Percentiles rank a stretch among this genome's conserved stretches.
These are phyloP conservation scores for Colletotrichum chrysophilum DNA, from an alignment of 2,329 filamentous ascomycete species.

Conservation along the genomic window DNA sequence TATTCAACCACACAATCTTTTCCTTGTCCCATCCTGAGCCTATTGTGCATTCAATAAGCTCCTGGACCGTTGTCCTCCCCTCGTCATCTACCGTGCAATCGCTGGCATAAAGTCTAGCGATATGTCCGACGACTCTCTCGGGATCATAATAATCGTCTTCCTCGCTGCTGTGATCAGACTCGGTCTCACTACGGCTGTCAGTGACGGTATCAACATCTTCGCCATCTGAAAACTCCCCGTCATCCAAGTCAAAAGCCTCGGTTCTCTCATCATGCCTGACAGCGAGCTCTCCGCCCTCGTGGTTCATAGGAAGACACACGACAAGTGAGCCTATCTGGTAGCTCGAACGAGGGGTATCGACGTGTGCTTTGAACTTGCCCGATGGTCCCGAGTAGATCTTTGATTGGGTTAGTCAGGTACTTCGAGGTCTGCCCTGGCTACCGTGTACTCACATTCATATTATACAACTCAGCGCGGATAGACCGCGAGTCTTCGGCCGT, in stretches of 20 bases:
- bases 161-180: no score
- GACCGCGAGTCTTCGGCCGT: no score
- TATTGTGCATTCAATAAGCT: no score
- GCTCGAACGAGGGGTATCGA: conserved; percentile 56
- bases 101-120: no score
- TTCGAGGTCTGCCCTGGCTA: no score
- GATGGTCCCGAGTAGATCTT: conserved; percentile 57
- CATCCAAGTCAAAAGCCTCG: conserved; percentile 37
- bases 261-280: conserved; percentile 44
- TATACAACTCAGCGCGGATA: conserved; percentile 56
- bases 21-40: no score
- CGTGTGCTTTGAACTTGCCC: conserved; percentile 54
- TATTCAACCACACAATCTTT: no score
- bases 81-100: no score
- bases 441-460: conserved; percentile 51
- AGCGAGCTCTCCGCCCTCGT: conserved; percentile 46
- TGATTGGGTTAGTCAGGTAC: background rate
- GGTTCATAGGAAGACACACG: conserved; percentile 46
- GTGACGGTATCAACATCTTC: background rate
- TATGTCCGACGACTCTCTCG: no score
- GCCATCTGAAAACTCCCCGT: background rate
- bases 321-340: conserved; percentile 60
- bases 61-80: no score
- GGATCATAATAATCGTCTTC: no score
- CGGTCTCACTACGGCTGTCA: no score